These are phyloP conservation scores for Agrocybe praecox DNA, from an alignment of 768 basidiomycete genomes.

Conservation along the genomic window DNA sequence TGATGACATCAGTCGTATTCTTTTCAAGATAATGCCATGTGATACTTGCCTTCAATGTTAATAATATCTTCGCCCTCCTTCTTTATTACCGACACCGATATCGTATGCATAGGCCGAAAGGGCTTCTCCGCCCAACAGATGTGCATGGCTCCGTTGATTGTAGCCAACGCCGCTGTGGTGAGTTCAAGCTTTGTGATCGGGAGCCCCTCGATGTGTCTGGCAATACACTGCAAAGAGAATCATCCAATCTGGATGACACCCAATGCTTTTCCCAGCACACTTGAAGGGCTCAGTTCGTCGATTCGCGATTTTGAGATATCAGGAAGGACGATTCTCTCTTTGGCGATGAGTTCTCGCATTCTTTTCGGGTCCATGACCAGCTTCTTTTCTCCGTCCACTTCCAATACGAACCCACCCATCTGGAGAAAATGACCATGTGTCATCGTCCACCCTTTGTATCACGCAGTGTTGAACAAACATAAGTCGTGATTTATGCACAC, in stretches of 20 bases:
- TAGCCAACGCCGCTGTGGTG: slow-evolving; percentile 29
- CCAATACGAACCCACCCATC: slow-evolving; percentile 17
- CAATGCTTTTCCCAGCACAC: slow-evolving; percentile 28
- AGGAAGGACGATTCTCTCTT: slow-evolving; percentile 2
- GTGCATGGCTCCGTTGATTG: slow-evolving; percentile 27
- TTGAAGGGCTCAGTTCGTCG: slow-evolving; percentile 30
- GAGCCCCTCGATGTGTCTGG: slow-evolving; percentile 19
- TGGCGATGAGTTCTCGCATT: background rate
- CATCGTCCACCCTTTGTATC: slow-evolving; percentile 11
- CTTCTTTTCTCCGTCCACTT: background rate
- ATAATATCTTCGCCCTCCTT: background rate
- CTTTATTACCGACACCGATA: background rate
- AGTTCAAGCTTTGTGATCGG: slow-evolving; percentile 33
- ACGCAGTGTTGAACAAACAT: background rate
- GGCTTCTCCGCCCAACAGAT: slow-evolving; percentile 38
- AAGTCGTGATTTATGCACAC: background rate
- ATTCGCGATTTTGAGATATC: slow-evolving; percentile 20
- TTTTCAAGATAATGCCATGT: no score
- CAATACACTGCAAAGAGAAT: slow-evolving; percentile 29
- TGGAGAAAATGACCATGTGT: slow-evolving; percentile 15
- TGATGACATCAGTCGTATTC: no score
- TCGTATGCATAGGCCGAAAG: slow-evolving; percentile 9
- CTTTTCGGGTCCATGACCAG: slow-evolving; percentile 5
- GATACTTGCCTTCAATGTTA: background rate
- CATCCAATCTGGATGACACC: slow-evolving; percentile 30